Conservation (phyloP, 1,284 basidiomycete species). For the Ganoderma lucidum region DNA sequence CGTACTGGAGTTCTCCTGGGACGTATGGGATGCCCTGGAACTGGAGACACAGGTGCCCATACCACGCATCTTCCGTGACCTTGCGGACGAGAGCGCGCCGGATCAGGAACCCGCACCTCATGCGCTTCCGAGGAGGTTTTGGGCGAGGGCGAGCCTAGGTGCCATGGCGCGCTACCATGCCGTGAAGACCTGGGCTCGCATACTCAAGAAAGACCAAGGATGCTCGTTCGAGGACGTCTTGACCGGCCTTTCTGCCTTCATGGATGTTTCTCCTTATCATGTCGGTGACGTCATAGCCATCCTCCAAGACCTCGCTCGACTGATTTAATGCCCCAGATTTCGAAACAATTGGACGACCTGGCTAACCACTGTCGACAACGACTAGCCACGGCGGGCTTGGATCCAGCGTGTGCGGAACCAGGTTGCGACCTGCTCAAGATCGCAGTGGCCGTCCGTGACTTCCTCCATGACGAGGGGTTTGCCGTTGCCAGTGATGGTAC, state of each 20-base stretch:
- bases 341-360: slow-evolving; percentile 49
- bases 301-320: background rate
- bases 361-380: slow-evolving; percentile 47
- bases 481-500: slow-evolving; percentile 22
- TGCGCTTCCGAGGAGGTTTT: slow-evolving; percentile 58
- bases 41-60: slow-evolving; percentile 46
- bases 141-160: slow-evolving; percentile 56
- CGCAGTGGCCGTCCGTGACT: slow-evolving; percentile 30
- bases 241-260: slow-evolving; percentile 62
- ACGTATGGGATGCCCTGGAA: slow-evolving; percentile 62
- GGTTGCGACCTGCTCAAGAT: slow-evolving; percentile 34
- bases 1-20: slow-evolving; percentile 47
- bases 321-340: background rate
- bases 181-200: slow-evolving; percentile 49
- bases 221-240: slow-evolving; percentile 57
- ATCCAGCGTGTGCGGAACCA: slow-evolving; percentile 25
- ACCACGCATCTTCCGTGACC: slow-evolving; percentile 43
- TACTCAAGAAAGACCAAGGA: slow-evolving; percentile 32
- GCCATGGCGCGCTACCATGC: slow-evolving; percentile 54
- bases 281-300: slow-evolving; percentile 41
- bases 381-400: background rate
- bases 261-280: slow-evolving; percentile 52
- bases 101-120: slow-evolving; percentile 40
- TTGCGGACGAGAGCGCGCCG: slow-evolving; percentile 25
- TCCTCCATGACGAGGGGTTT: slow-evolving; percentile 35